Conservation (phyloP, 2,329 filamentous ascomycete species). For the Trichoderma guizhouense region DNA sequence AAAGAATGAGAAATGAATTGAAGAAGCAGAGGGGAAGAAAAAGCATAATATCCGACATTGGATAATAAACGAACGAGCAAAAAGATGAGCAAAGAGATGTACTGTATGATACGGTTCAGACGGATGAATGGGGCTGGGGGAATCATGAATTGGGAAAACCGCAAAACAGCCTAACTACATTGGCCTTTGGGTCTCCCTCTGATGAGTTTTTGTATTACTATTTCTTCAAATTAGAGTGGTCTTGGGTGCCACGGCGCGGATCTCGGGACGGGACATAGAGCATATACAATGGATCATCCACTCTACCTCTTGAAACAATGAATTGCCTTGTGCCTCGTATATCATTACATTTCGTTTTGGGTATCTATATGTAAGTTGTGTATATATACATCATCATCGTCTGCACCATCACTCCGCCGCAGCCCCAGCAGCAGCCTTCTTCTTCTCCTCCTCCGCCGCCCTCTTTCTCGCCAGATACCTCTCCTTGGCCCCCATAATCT, state of each 20-base stretch:
- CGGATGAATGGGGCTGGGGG: not conserved
- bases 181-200: not conserved
- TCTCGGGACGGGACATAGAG: conserved; percentile 1
- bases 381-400: conserved; percentile 13
- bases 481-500: conserved; percentile 75
- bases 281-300: conserved; percentile 1
- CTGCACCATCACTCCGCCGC: not conserved
- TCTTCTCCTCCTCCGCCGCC: conserved; percentile 68
- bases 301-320: not conserved
- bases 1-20: not conserved
- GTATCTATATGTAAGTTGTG: conserved; percentile 26
- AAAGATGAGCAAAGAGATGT: not conserved
- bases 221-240: conserved; percentile 1
- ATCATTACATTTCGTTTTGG: not conserved
- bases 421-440: conserved; percentile 42
- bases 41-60: not conserved
- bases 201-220: not conserved
- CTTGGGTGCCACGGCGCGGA: conserved; percentile 1
- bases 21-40: not conserved
- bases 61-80: not conserved
- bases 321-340: not conserved
- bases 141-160: not conserved
- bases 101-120: not conserved
- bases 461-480: conserved; percentile 74
- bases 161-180: not conserved